These are phyloP conservation scores for Epithele typhae DNA, from an alignment of 768 basidiomycete genomes.

Conservation along the genomic window DNA sequence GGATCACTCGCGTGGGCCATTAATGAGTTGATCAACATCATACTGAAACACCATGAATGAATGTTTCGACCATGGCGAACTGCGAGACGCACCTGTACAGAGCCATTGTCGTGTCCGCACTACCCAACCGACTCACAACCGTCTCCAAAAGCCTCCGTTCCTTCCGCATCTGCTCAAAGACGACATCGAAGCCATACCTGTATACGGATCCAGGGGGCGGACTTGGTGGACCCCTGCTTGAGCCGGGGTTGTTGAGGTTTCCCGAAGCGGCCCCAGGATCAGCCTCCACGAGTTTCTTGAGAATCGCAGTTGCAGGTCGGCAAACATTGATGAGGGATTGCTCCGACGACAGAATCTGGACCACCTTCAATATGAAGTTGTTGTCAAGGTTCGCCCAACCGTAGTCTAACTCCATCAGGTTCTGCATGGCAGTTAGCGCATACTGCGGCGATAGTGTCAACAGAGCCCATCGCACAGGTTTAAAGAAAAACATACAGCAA, in stretches of 20 bases:
- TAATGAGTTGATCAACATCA: slow-evolving; percentile 89
- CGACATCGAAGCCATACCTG: slow-evolving; percentile 77
- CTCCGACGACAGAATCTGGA: slow-evolving; percentile 72
- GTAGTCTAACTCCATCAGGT: slow-evolving; percentile 81
- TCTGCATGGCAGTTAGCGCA: slow-evolving; percentile 80
- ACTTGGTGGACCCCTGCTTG: slow-evolving; percentile 51
- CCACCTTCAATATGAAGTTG: slow-evolving; percentile 71
- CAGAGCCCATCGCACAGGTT: neutral
- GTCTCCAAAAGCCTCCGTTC: slow-evolving; percentile 70
- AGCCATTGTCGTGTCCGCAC: slow-evolving; percentile 82
- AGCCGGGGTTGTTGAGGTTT: slow-evolving; percentile 42
- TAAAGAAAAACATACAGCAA: slow-evolving; percentile 54
- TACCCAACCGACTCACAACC: slow-evolving; percentile 74
- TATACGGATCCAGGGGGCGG: slow-evolving; percentile 69
- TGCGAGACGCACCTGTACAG: slow-evolving; percentile 58
- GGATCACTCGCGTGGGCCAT: slow-evolving; percentile 73
- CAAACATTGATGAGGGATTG: slow-evolving; percentile 84
- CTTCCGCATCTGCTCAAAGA: slow-evolving; percentile 78
- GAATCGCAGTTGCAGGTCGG: slow-evolving; percentile 85
- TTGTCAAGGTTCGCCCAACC: slow-evolving; percentile 76
- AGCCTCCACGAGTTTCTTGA: slow-evolving; percentile 86
- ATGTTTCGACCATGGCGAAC: neutral
- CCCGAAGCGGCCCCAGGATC: slow-evolving; percentile 68
- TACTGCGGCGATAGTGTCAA: slow-evolving; percentile 45
- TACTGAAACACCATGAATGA: slow-evolving; percentile 39